A percentile compares a stretch with the other conserved stretches of the same genome.
Conservation (phyloP, 2,329 filamentous ascomycete species). For the Diplocarpon mali region DNA sequence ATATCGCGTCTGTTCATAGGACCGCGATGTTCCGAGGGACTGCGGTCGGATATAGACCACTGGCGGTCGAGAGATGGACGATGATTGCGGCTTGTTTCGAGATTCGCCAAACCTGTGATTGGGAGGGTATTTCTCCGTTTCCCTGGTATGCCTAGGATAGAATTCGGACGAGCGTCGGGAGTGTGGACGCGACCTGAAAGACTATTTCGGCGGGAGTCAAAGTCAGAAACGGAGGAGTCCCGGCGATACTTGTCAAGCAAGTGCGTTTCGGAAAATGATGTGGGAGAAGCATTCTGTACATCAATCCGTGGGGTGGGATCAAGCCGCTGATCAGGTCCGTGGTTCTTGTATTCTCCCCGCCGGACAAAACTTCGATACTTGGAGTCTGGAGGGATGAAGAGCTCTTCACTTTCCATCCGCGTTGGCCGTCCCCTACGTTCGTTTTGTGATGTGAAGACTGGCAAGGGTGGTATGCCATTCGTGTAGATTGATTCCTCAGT, state of each 20-base stretch:
- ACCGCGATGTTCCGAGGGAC: constrained; percentile 28
- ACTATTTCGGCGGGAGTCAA: constrained; percentile 17
- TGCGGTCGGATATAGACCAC: constrained; percentile 41
- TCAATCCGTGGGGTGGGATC: constrained; percentile 39
- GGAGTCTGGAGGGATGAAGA: constrained; percentile 23
- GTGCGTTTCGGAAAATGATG: constrained; percentile 19
- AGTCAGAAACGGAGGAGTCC: constrained; percentile 23
- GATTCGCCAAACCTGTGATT: constrained; percentile 34
- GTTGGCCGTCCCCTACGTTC: constrained; percentile 29
- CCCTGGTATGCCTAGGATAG: constrained; percentile 26
- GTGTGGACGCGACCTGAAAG: constrained; percentile 15
- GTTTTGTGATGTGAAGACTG: constrained; percentile 39
- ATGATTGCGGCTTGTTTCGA: constrained; percentile 25
- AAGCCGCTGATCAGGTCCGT: constrained; percentile 33
- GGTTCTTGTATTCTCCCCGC: constrained; percentile 28
- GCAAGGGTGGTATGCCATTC: constrained; percentile 33
- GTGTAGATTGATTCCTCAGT: constrained; percentile 18
- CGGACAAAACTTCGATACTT: constrained; percentile 30
- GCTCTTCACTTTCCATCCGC: constrained; percentile 18
- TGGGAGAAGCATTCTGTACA: constrained; percentile 28
- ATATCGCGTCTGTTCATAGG: constrained; percentile 59
- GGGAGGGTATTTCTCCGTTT: constrained; percentile 29
- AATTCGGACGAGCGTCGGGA: constrained; percentile 27
- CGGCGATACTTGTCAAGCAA: constrained; percentile 5
- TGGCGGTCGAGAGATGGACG: constrained; percentile 28